Base-by-base conservation (phyloP, 2,329 filamentous ascomycete species). In the Trichoderma pleuroti region DNA sequence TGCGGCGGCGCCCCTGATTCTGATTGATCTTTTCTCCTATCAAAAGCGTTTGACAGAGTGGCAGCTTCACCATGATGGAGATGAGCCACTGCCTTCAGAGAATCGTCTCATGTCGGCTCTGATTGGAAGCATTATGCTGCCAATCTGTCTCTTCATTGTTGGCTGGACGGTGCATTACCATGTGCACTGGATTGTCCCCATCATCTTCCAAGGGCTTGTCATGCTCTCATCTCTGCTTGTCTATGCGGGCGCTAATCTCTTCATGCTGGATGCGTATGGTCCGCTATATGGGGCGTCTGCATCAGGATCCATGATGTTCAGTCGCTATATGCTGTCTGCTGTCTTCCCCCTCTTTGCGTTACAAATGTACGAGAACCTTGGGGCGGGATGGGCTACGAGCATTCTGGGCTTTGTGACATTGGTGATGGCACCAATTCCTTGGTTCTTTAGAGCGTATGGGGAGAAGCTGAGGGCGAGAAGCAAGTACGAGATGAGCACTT, bases 111-210 rank as follows among this genome's bases (percentile, higher is more conserved):
- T 87, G 0, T 84, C 87, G 6, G 86, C 86, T 61, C 85, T 92
- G 72, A 76, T 92, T 42, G 91, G 90, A 11, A 87, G 86, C 16
- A 77, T 91, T 24, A 81, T 86, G 4, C 81, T 93, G 4, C 91
- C 91, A 3, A 77, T 90, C 21, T 88, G 89, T 5, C 81, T 92
- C 21, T 91, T 92, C 82, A 88, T 87, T 84, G 91, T 91, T 74
- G 90, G 89, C 1, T 92, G 90, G 90, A 91, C 90, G 5, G 76
- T 75, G 7, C 72, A 77, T 52, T 70, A 70, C 61, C 71, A 65
- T 9, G 73, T 74, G 3, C 74, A 76, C 64, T 77, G 75, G 74
- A 70, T 75, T 24, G 74, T 75, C 9, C 76, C 76, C 32, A 71
- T 76, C 8, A 57, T 76, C n/a, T 76, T 74, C 63, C 76, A 77